Base-by-base conservation (phyloP, 106 monocot species). In the Alisma plantagoaquatica region DNA sequence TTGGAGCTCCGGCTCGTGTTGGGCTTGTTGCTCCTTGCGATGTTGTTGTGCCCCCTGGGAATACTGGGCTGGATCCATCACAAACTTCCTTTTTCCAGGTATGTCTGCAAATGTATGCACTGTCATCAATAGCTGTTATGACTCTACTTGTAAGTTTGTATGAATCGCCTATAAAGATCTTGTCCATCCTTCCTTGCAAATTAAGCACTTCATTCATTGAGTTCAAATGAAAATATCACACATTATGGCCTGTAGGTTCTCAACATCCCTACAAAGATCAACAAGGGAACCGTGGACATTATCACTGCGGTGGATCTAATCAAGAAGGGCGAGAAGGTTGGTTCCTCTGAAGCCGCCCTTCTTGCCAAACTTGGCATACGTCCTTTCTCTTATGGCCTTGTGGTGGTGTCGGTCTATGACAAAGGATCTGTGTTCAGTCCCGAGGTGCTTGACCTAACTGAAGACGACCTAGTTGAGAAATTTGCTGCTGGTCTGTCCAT, bases 311-410 rank as follows among this genome's bases (percentile, higher is more conserved):
- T 89, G 19, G 88, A 89, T 53, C 83, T 89, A 51, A 89, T 89
- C 23, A 89, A 54, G 67, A n/a, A n/a, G n/a, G n/a, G n/a, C 89
- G 0, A 83, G n/a, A n/a, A n/a, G n/a, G n/a, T n/a, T n/a, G n/a
- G n/a, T n/a, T n/a, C n/a, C n/a, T n/a, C n/a, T n/a, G n/a, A 89
- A 57, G 75, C 89, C 25, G 89, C 89, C 1, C 77, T 83, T 5
- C 89, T 89, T 48, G 73, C 89, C 2, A 89, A 89, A 74, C 79
- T 83, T 30, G 89, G 83, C 16, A 89, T 89, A n/a, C 62, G 89
- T 51, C 89, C 89, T 9, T 89, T 89, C 76, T 89, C 83, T 1
- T 89, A 89, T 44, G 89, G 83, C 11, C 89, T 89, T 20, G 53
- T 83, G 5, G 76, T 83, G 14, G 8, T 41, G 4, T 57, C 62